These are phyloP conservation scores for Agaricales sp. DNA, from an alignment of 1,284 basidiomycete genomes.

Conservation along the genomic window DNA sequence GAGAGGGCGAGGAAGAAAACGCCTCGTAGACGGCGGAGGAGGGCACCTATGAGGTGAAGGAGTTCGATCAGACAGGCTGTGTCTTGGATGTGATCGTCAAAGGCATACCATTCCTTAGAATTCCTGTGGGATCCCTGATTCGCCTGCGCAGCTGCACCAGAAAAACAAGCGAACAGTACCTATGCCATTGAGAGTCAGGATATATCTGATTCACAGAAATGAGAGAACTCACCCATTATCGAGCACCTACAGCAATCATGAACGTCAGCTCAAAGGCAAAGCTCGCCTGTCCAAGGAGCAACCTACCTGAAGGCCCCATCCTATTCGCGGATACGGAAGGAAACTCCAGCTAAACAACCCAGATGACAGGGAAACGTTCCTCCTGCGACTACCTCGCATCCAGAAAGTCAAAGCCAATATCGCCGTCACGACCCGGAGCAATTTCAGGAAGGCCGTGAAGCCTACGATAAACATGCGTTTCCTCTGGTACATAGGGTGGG, in stretches of 20 bases:
- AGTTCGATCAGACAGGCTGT: too few relatives aligned
- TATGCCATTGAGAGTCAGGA: neutral
- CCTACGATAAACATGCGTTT: neutral
- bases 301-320: neutral
- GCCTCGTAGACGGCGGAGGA: conserved; percentile 14
- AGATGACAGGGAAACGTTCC: neutral
- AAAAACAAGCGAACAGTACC: neutral
- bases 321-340: neutral
- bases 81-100: too few relatives aligned
- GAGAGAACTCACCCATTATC: neutral
- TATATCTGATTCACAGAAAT: too few relatives aligned
- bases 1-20: conserved; percentile 21
- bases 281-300: too few relatives aligned
- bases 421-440: neutral
- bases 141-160: neutral
- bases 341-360: neutral
- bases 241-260: neutral
- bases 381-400: neutral
- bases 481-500: neutral
- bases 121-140: neutral
- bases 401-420: neutral
- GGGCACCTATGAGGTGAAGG: conserved; percentile 13
- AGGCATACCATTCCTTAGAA: neutral
- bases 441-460: neutral
- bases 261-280: too few relatives aligned